Conservation (phyloP, 169 alveolate species). For the Nephromyces sp. region DNA sequence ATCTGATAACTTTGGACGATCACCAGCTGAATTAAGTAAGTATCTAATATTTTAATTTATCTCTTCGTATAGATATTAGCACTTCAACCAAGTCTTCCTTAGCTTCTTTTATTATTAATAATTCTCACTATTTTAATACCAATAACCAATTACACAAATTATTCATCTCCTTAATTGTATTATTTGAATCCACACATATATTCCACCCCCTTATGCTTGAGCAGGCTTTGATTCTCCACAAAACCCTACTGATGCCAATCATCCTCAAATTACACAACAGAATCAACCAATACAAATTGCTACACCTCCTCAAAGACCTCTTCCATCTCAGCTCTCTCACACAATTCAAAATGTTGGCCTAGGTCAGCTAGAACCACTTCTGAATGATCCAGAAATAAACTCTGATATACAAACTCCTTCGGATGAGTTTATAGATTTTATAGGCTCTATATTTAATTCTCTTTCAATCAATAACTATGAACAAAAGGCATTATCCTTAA, state of each 20-base stretch:
- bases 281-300: no score
- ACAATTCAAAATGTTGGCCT: slow-evolving; percentile 48
- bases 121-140: no score
- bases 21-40: neutral
- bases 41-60: no score
- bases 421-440: slow-evolving; percentile 18
- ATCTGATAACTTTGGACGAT: neutral
- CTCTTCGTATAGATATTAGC: no score
- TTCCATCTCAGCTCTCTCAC: neutral
- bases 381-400: slow-evolving; percentile 38
- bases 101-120: neutral
- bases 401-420: slow-evolving; percentile 24
- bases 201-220: no score
- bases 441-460: slow-evolving; percentile 19
- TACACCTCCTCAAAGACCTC: slow-evolving; percentile 5
- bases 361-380: slow-evolving; percentile 42
- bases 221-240: no score
- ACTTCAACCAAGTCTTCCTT: neutral
- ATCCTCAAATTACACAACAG: no score
- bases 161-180: no score
- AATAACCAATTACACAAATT: no score
- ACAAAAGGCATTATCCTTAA: slow-evolving; percentile 27
- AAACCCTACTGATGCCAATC: no score
- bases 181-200: no score
- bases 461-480: slow-evolving; percentile 16